Conservation (phyloP, 306 rosid species). For the Prunus persica region Prunus_persica_NCBIv2 NC_034013.1:10467001-10467500, state of each 20-base stretch:
- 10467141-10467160: slow-evolving; percentile 12
- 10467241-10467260: slow-evolving; percentile 45
- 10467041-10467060: neutral
- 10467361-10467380: neutral
- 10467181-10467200: slow-evolving; percentile 42
- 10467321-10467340: slow-evolving; percentile 4
- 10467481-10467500: neutral
- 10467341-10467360: neutral
- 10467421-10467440: too few relatives aligned
- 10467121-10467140: neutral
- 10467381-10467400: neutral
- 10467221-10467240: slow-evolving; percentile 47
- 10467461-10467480: neutral
- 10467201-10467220: slow-evolving; percentile 36
- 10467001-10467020: neutral
- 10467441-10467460: neutral
- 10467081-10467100: neutral
- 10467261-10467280: slow-evolving; percentile 25
- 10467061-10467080: neutral
- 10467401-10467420: neutral
- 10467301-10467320: slow-evolving; percentile 21
- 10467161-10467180: neutral
- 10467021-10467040: neutral
- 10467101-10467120: neutral
- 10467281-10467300: neutral